Base-by-base conservation (phyloP, 2,329 filamentous ascomycete species). In the Acephala macrosclerotiorum region DNA sequence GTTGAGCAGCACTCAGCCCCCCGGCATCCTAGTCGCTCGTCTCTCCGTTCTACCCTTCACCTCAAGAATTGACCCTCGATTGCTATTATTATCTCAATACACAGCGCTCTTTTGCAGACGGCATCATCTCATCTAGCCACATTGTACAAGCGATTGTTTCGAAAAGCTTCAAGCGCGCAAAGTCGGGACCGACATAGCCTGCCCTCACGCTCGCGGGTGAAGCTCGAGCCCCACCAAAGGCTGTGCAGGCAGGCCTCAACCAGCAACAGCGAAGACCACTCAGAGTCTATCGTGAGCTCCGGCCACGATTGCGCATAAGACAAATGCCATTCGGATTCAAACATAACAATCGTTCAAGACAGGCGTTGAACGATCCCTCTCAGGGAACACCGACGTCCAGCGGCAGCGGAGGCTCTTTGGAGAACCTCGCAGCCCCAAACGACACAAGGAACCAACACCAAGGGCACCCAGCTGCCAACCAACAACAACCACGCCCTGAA, bases 241-340 rank as follows among this genome's bases (percentile, higher is more conserved):
- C 66, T 47, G 57, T 61, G 61, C 62, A 51, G 58, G 22, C 49
- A 4, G 29, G 29, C 16, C 51, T 35, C 26, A 3, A 36, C 16
- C 33, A 55, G 51, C 51, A 55, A 20, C 56, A 40, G 20, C 14
- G n/a, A 56, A 38, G 38, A 58, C 59, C 64, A 61, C 38, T 51
- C 51, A 53, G 58, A 63, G 60, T 68, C 61, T 64, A 68, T 69
- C 68, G 69, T 71, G 71, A 69, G 71, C 72, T 71, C 53, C 67
- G 70, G 70, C 69, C 69, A 71, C 71, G 68, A 71, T 53, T 64
- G 49, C 60, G 40, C 61, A 66, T 67, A 40, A 64, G 61, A 68
- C 69, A 70, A 72, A 77, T 77, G 75, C 75, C 74, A 66, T 74
- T 74, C 66, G 70, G 70, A 70, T 70, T 75, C 67, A 67, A 70